Base-by-base conservation (phyloP, 495 filamentous ascomycete species). In the Aspergillus leporis region DNA sequence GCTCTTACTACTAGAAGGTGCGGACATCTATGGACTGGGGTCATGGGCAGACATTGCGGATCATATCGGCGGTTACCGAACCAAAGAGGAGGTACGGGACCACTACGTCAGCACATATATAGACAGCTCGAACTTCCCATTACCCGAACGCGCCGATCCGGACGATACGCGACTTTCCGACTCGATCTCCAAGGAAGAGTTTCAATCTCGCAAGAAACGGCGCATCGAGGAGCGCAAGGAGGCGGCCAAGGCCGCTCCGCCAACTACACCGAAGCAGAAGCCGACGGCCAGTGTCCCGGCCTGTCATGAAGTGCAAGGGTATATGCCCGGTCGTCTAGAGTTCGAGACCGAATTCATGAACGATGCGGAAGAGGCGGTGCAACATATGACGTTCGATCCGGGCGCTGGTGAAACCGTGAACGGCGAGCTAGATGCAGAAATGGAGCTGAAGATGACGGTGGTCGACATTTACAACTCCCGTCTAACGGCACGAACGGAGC, bases 21-120 rank as follows among this genome's bases (percentile, higher is more conserved):
- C 91, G n/a, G 95, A 99, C 70, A 96, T 90, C 57, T 99, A 99
- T 69, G 94, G 94, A 0, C 78, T 99, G 48, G 94, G 94, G 7
- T 97, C 92, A 5, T 99, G 94, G 94, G 91, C 92, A 21, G 94
- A 99, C 67, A 93, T 99, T 53, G 93, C 94, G 34, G 93, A 99
- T 66, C 94, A 99, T 70, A 97, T 99, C 58, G 94, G 94, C 16
- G 94, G 94, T 18, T 97, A 89, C 64, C 87, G 94, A 46, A 86
- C 84, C 57, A 99, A 96, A 70, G 93, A 97, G 60, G 94, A 99
- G 68, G 95, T 98, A 19, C 82, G 90, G 31, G 87, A 96, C 56
- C 94, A 99, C 64, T 99, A 98, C 65, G 81, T 92, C 61, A 82
- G 90, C 55, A 92, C 90, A 16, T 99, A 94, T 61, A 77, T 99